Base-by-base conservation (phyloP, 805 yeast species). In the Nakazawaea anatomiae region DNA sequence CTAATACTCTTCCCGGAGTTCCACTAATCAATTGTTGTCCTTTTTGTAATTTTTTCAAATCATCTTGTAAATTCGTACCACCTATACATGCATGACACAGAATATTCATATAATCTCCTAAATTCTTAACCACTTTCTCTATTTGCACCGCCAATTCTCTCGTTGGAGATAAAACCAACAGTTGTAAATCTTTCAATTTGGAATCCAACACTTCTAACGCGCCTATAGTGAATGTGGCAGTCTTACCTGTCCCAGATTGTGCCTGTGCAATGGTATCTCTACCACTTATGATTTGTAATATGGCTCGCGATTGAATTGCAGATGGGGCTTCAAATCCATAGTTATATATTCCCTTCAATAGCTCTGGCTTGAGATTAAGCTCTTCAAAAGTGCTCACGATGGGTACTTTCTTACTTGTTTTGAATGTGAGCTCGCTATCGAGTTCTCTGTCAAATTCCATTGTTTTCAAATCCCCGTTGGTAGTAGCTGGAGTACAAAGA, bases 61-160 rank as follows among this genome's bases (percentile, higher is more conserved):
- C 99, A 58, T 90, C 94, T 55, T 83, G 83, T 68, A 89, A 80
- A 54, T 89, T 80, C 55, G 96, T 92, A 69, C 99, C 99, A 72
- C 99, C 99, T 64, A 94, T 89, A 72, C 96, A 92, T 50, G 98
- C 97, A 69, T 94, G 97, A 63, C 94, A 91, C 57, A 85, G 82
- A 55, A 92, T 80, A 65, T 89, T 85, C 85, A 94, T 83, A 77
- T 87, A 89, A 71, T 83, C 82, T 58, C 98, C 97, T 60, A 94
- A 79, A 60, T 91, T 87, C 67, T 84, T 77, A 48, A 92, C 89
- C 60, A 94, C 99, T 68, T 85, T 88, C 74, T 89, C 96, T 69
- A 94, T 94, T 79, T 94, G 99, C 60, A 83, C 76, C 46, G 98
- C 98, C 70, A 94, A 81, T 77, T 92, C 99, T 77, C 99, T 86